Base-by-base conservation (phyloP, 768 basidiomycete genomes). In the Hysterangium stoloniferum region DNA sequence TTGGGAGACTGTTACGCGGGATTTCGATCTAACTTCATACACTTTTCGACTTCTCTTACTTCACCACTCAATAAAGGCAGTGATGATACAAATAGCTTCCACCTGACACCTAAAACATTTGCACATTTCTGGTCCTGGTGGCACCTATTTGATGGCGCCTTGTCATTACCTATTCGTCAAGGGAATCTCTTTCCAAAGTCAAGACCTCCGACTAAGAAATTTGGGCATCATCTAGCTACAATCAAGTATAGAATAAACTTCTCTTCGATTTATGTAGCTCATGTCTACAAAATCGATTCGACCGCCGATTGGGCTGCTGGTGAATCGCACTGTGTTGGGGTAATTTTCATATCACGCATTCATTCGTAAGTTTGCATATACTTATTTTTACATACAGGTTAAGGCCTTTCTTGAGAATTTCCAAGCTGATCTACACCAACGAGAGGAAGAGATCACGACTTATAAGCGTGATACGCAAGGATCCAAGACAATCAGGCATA, bases 71-170 rank as follows among this genome's bases (percentile, higher is more conserved):
- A 66, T 52, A 47, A 48, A 31, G 63, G 58, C 55, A 56, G 54
- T 6, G 56, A 56, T 11, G 59, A 60, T 5, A 62, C 66, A 31
- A 94, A 83, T 66, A 87, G 77, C 57, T 68, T 97, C 48, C 86
- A 98, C 64, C 76, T 95, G 28, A 88, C 85, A 2, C 90, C 93
- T 0, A 82, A 84, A 56, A 73, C 80, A 2, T 92, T 91, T 58
- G 74, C 87, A 1, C 88, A 92, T 64, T 98, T 98, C 68, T 89
- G 85, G 78, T 76, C 84, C 1, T 96, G 93, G 94, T 94, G 88
- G 78, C 71, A 73, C 33, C 70, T 93, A 4, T 98, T 97, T 59
- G 84, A 93, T 59, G 73, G 80, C 45, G 73, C 73, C 8, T 68
- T 90, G 53, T 82, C 87, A 1, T 71, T 95, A 7, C 92, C 92